phyloP scores from a whole-genome alignment of 208 protist species.

The Naegleria fowleri region DNA sequence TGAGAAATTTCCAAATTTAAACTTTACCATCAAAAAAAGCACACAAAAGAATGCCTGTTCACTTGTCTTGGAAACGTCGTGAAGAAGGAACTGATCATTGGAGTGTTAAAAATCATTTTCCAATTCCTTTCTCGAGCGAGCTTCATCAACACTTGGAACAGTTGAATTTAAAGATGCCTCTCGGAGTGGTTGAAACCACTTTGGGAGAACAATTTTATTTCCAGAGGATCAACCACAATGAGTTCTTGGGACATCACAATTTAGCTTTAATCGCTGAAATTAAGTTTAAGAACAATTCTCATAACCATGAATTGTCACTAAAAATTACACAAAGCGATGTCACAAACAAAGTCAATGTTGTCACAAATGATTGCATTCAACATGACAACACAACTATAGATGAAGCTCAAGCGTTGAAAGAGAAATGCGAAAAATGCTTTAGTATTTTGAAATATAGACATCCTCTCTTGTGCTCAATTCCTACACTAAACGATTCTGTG shows the following conservation, averaged over 20 bases:
- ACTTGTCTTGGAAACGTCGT: too few species aligned
- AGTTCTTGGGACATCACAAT: neutral
- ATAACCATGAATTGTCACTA: too few species aligned
- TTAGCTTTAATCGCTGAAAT: neutral
- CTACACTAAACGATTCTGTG: neutral
- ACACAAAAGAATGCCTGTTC: too few species aligned
- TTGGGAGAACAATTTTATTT: neutral
- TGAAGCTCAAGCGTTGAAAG: neutral
- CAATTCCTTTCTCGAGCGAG: neutral
- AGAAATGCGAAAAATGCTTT: neutral
- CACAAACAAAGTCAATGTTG: too few species aligned
- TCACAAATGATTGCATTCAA: neutral
- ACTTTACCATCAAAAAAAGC: too few species aligned
- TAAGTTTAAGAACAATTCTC: neutral
- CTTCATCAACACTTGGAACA: neutral
- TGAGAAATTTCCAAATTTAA: too few species aligned
- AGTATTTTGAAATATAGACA: neutral
- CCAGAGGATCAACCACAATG: neutral
- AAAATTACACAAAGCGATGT: too few species aligned
- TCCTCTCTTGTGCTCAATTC: neutral
- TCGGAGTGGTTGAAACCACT: neutral
- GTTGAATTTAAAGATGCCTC: neutral
- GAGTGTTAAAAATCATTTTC: neutral
- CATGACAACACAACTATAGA: neutral
- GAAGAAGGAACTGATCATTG: neutral